A percentile compares a stretch with the other conserved stretches of the same genome.
Evolutionary conservation across 2,329 filamentous ascomycete genomes (phyloP).

Genomic region (Aspergillus latus): DNA sequence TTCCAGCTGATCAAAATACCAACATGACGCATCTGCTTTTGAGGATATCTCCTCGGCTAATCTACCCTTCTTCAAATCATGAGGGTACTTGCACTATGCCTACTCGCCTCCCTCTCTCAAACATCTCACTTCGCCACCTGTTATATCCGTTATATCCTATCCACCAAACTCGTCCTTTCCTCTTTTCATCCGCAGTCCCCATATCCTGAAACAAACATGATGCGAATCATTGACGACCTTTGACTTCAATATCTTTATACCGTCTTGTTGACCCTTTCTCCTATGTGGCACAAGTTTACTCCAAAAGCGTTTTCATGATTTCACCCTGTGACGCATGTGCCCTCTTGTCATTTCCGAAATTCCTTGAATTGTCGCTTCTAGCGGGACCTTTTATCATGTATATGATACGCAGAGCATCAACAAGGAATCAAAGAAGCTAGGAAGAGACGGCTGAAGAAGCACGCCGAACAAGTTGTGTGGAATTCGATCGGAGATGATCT

Average conservation of each 20-base stretch:
- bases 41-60: conserved; percentile 10
- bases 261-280: conserved; percentile 16
- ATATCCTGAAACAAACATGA: conserved; percentile 9
- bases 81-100: conserved; percentile 3
- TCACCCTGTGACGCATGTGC: conserved; percentile 15
- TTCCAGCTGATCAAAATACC: conserved; percentile 22
- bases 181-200: conserved; percentile 1
- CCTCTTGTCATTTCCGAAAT: conserved; percentile 14
- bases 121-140: conserved; percentile 7
- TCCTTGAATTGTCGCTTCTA: conserved; percentile 16
- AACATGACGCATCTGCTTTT: conserved; percentile 12
- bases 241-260: conserved; percentile 16
- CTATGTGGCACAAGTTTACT: conserved; percentile 14
- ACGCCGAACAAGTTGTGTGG: conserved; percentile 15
- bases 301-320: conserved; percentile 9
- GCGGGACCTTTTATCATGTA: conserved; percentile 18
- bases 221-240: conserved; percentile 12
- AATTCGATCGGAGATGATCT: conserved; percentile 13
- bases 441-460: conserved; percentile 12
- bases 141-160: background rate
- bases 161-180: background rate
- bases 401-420: conserved; percentile 9
- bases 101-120: conserved; percentile 3
- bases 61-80: background rate
- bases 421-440: conserved; percentile 1